Base-by-base conservation (phyloP, 768 basidiomycete species). In the Naematelia aurantialba region DNA sequence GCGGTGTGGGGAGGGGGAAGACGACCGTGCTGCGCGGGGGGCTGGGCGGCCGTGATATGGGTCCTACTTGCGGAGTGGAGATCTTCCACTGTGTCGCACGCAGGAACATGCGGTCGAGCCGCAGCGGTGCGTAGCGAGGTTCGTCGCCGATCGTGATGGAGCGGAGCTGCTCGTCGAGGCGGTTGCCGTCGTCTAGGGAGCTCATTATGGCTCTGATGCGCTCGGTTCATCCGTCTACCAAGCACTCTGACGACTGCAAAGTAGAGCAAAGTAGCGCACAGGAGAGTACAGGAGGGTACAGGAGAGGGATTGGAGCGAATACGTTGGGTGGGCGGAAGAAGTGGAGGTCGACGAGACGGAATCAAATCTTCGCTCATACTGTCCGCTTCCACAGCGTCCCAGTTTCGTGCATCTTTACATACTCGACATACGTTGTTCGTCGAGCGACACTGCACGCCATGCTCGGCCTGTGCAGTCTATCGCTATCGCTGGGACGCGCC, bases 81-180 rank as follows among this genome's bases (percentile, higher is more conserved):
- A 56, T 21, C 22, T 52, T 50, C 71, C 71, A 73, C 42, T 62
- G 46, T 25, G 53, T 22, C 1, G 67, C 68, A 5, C 71, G 59
- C 27, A 47, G 30, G 53, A 68, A 69, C 66, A 73, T 68, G 59
- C 62, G 59, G 52, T 73, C 71, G 11, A 73, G 60, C 30, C 62
- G 45, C 13, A 73, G 47, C 2, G 68, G 61, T n/a, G 57, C 46
- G 11, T 54, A 31, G 46, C 59, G 58, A 14, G 63, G 70, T 24
- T 46, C 56, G 5, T 62, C 65, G 50, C 69, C 66, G 1, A 69
- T 52, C 4, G 55, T 29, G n/a, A 72, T 65, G 2, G 62, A 56
- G 8, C 70, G 61, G 13, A 72, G 59, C 22, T 63, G 58, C 14
- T 61, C 61, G 52, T 71, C 66, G 1, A 71, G 25, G 12, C 26